These are phyloP conservation scores for Gossypium lobatum DNA, from an alignment of 441 rosid genomes.

Conservation along the genomic window DNA sequence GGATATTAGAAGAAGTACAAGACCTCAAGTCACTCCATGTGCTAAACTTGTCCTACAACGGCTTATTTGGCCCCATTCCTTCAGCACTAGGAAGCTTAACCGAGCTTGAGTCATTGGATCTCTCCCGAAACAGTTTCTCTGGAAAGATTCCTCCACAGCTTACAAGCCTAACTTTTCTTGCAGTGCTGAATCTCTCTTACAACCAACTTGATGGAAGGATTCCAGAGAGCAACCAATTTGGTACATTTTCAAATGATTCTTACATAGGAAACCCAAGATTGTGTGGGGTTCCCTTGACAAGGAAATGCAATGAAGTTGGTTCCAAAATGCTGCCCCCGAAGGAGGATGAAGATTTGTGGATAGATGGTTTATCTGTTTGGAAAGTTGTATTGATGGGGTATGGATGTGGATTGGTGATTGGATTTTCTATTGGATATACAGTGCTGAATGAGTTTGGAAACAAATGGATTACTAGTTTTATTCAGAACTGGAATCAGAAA, in stretches of 20 bases:
- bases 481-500: too few species aligned
- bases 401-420: neutral
- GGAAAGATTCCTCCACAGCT: conserved; percentile 30
- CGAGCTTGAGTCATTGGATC: too few species aligned
- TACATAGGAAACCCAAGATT: conserved; percentile 12
- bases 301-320: conserved; percentile 5
- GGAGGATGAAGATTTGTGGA: neutral
- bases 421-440: neutral
- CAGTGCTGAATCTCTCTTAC: neutral
- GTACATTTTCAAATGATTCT: conserved; percentile 22
- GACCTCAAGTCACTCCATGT: too few species aligned
- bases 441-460: too few species aligned
- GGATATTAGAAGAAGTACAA: too few species aligned
- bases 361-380: neutral
- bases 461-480: too few species aligned
- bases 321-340: too few species aligned
- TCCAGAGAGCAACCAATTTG: conserved; percentile 27
- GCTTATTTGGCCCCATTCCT: conserved; percentile 27
- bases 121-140: neutral
- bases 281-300: conserved; percentile 35
- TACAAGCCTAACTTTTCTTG: conserved; percentile 29
- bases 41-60: conserved; percentile 19
- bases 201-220: conserved; percentile 37
- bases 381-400: neutral
- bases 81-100: conserved; percentile 12